Base-by-base conservation (phyloP, 331 rosid species). In the Telfairia occidentalis region DNA sequence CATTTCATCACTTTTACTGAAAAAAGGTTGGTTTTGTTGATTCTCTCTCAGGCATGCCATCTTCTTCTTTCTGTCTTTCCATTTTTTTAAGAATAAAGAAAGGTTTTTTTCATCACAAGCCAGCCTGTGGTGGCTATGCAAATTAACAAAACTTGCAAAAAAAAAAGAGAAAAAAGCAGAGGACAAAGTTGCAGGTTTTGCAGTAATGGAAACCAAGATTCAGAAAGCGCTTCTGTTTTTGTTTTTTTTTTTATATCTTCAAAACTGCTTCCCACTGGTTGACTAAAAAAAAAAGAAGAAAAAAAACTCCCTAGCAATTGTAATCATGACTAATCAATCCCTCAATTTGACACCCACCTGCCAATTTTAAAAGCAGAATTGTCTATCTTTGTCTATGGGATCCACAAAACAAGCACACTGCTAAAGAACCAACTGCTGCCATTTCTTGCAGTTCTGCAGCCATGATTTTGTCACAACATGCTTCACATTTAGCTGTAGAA, bases 131-230 rank as follows among this genome's bases (percentile, higher is more conserved):
- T 60, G 38, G 18, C 13, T 11, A 67, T 42, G 78, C 34, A 77
- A 42, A 49, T 28, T 38, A 21, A 70, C 77, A 64, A 76, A 82
- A 71, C 76, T 71, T n/a, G n/a, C n/a, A n/a, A n/a, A n/a, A n/a
- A n/a, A n/a, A n/a, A n/a, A n/a, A 16, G 28, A 71, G 73, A 11
- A 71, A 45, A 79, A 78, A 76, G 77, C 75, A 78, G 12, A 79
- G 34, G 79, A 61, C 90, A 84, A 78, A 40, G 61, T 67, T 48
- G 34, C 90, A 79, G 53, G 86, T 73, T 78, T 85, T 71, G 66
- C 78, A 71, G 86, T 70, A 77, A 75, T 76, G 71, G 84, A 83
- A 73, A 82, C 82, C 78, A 74, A 77, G 83, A 77, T 77, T 78
- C 66, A 77, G 74, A 45, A 71, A 32, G 73, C 48, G 58, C 82